A percentile compares a stretch with the other conserved stretches of the same genome.
Evolutionary conservation across 805 yeast genomes (phyloP).

Genomic region (Ogataea degrootiae): DNA sequence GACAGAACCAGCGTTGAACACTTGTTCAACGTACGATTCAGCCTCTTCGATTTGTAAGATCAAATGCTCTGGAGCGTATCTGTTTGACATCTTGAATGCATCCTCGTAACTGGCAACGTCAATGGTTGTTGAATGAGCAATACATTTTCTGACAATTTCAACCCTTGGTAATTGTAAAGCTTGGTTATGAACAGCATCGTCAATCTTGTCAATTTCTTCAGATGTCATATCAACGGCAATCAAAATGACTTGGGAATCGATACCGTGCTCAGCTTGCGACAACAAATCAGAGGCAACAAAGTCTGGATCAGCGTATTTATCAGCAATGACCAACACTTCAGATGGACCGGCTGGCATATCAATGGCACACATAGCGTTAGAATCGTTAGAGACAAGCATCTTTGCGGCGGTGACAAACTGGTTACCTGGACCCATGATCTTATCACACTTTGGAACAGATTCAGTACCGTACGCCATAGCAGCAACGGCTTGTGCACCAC

Average conservation of each 20-base stretch:
- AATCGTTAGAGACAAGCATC: slow-evolving; percentile 94
- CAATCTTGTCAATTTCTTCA: slow-evolving; percentile 60
- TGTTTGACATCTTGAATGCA: slow-evolving; percentile 83
- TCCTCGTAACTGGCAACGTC: slow-evolving; percentile 64
- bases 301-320: slow-evolving; percentile 81
- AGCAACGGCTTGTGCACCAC: slow-evolving; percentile 99
- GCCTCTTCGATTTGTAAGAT: slow-evolving; percentile 88
- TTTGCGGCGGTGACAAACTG: slow-evolving; percentile 99
- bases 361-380: slow-evolving; percentile 89
- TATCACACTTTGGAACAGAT: slow-evolving; percentile 87
- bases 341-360: slow-evolving; percentile 99
- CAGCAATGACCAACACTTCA: slow-evolving; percentile 95
- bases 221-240: slow-evolving; percentile 71
- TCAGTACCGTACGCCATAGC: slow-evolving; percentile 99
- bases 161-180: slow-evolving; percentile 84
- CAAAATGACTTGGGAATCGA: slow-evolving; percentile 94
- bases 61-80: slow-evolving; percentile 97
- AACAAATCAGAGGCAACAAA: slow-evolving; percentile 95
- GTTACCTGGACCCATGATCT: slow-evolving; percentile 97
- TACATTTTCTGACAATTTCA: slow-evolving; percentile 87
- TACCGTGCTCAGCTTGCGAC: slow-evolving; percentile 98
- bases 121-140: slow-evolving; percentile 84
- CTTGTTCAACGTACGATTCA: slow-evolving; percentile 58
- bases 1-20: slow-evolving; percentile 92
- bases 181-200: slow-evolving; percentile 79